A percentile compares a stretch with the other conserved stretches of the same genome.
These are phyloP conservation scores for Mycena epipterygia DNA, from an alignment of 768 basidiomycete genomes.

Conservation along the genomic window DNA sequence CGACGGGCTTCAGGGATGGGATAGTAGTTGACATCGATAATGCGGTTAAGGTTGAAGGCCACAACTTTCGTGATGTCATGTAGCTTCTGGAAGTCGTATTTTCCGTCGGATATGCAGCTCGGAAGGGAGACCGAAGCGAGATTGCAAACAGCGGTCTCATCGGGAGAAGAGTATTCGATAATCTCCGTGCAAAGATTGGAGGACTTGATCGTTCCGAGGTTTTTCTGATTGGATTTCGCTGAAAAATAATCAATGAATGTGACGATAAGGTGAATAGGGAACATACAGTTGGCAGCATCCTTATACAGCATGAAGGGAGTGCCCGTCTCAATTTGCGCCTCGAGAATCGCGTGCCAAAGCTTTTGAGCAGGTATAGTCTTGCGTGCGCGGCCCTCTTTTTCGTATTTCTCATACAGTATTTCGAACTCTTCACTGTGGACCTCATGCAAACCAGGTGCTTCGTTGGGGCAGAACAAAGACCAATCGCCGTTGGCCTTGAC, in stretches of 20 bases:
- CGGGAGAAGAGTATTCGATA: slow-evolving; percentile 86
- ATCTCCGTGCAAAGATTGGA: slow-evolving; percentile 91
- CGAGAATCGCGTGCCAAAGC: slow-evolving; percentile 97
- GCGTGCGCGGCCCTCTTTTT: slow-evolving; percentile 90
- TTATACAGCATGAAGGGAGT: slow-evolving; percentile 99
- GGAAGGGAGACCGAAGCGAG: slow-evolving; percentile 86
- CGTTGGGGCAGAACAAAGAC: slow-evolving; percentile 98
- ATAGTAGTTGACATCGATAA: slow-evolving; percentile 85
- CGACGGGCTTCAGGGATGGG: slow-evolving; percentile 79
- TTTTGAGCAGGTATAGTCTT: slow-evolving; percentile 94
- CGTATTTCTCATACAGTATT: slow-evolving; percentile 86
- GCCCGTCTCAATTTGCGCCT: slow-evolving; percentile 98
- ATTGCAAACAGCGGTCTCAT: slow-evolving; percentile 89
- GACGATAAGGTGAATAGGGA: not conserved
- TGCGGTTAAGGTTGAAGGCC: slow-evolving; percentile 79
- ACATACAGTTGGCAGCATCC: slow-evolving; percentile 91
- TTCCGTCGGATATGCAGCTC: slow-evolving; percentile 73
- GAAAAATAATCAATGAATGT: slow-evolving; percentile 2
- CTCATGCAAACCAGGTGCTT: slow-evolving; percentile 91
- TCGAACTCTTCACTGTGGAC: slow-evolving; percentile 94
- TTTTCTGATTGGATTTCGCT: slow-evolving; percentile 89
- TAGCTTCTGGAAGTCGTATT: slow-evolving; percentile 83
- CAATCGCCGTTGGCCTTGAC: slow-evolving; percentile 92
- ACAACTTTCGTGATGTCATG: slow-evolving; percentile 86
- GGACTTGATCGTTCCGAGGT: slow-evolving; percentile 88